Evolutionary conservation across 345 rosid species (phyloP), one percentile per base, ranked within the genome.

Genomic region (Linum lewisii): DNA sequence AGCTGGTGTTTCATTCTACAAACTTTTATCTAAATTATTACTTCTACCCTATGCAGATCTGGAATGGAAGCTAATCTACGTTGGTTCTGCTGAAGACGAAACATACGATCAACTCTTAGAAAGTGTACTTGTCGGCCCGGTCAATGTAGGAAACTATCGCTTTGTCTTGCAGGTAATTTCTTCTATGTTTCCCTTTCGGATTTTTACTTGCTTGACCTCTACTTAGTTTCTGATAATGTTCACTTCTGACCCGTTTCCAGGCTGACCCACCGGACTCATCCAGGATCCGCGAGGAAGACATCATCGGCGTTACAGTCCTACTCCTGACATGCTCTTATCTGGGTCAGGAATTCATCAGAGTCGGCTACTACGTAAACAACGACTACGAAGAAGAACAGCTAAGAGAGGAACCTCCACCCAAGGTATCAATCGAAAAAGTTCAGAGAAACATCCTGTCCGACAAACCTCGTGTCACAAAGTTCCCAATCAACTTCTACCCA

Each of bases 71-170:
- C 95, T 91, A 32, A 84, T 81, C 51, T 91, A 91, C n/a, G 96
- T 91, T 7, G 98, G 98, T 6, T 91, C 98, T 56, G 98, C 98
- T 14, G 98, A 88, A 74, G 98, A 91, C 15, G 98, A 91, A 65
- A 85, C 92, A 0, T 91, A 75, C 57, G 98, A 91, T 74, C 98
- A 88, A 66, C 67, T 76, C 24, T 56, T 91, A 21, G 96, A 91
- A 66, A 88, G 96, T 70, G 95, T 91, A 55, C 88, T 91, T 32
- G 98, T 91, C 32, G 95, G 96, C n/a, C 95, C 96, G 54, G 90
- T 91, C 66, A 86, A 88, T 54, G 84, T 86, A 67, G 96, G 96
- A 38, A 91, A 88, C 73, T 88, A 92, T 66, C 90, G 96, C 26
- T 88, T 91, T 67, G 83, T 86, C 34, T 69, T 91, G 6, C 96